Evolutionary conservation across 2,329 filamentous ascomycete species (phyloP).

Genomic region (Fusarium newnesense): DNA sequence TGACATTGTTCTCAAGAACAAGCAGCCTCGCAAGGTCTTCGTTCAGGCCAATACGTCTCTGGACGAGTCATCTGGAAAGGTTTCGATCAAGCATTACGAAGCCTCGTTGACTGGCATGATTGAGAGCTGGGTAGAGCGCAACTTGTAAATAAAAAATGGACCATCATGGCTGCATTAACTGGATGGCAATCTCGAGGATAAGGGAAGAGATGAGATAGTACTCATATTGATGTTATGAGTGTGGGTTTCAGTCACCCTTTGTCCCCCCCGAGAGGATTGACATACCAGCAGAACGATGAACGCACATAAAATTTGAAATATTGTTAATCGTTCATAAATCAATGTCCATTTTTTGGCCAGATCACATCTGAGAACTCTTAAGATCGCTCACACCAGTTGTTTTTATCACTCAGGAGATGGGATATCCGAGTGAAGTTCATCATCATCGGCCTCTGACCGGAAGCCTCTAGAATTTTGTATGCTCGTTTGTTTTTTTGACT

Average conservation of each 20-base stretch:
- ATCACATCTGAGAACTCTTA: slow-evolving; percentile 11
- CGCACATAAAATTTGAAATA: slow-evolving; percentile 19
- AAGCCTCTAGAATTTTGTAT: slow-evolving; percentile 52
- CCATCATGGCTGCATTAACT: not conserved
- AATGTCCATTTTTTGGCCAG: slow-evolving; percentile 34
- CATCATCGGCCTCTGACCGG: slow-evolving; percentile 48
- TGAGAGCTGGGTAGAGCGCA: slow-evolving; percentile 79
- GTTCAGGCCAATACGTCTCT: slow-evolving; percentile 91
- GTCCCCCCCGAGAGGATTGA: not conserved
- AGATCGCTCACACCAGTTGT: slow-evolving; percentile 27
- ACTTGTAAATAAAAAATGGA: slow-evolving; percentile 49
- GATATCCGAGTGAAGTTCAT: slow-evolving; percentile 44
- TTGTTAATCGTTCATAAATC: slow-evolving; percentile 29
- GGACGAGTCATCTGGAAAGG: slow-evolving; percentile 73
- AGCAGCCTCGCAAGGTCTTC: slow-evolving; percentile 89
- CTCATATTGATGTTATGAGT: slow-evolving; percentile 2
- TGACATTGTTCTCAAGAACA: slow-evolving; percentile 78
- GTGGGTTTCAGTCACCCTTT: not conserved
- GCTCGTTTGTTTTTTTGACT: slow-evolving; percentile 63
- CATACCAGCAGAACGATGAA: slow-evolving; percentile 5
- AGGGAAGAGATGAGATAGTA: slow-evolving; percentile 14
- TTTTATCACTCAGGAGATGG: slow-evolving; percentile 35
- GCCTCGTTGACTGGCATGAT: slow-evolving; percentile 83
- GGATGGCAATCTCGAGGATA: slow-evolving; percentile 26
- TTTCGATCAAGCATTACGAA: slow-evolving; percentile 87